These are phyloP conservation scores for Delitschia confertaspora DNA, from an alignment of 495 filamentous ascomycete species.

Conservation along the genomic window DNA sequence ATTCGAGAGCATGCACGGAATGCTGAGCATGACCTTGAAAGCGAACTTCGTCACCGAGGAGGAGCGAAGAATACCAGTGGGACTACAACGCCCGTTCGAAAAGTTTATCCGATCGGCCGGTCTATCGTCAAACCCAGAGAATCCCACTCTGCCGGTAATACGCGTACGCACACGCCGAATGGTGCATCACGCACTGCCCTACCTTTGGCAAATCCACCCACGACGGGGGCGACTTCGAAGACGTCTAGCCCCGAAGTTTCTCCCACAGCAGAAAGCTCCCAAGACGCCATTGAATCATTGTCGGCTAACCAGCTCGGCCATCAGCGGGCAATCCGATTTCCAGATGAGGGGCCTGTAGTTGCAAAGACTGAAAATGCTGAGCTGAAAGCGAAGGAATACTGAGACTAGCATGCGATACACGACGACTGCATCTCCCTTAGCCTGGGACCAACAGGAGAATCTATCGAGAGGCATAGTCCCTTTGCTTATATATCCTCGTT, in stretches of 20 bases:
- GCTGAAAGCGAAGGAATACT: neutral
- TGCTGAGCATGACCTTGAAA: conserved; percentile 3
- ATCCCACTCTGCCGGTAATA: neutral
- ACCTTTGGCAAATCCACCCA: neutral
- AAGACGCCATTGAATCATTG: neutral
- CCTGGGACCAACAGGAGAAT: no score
- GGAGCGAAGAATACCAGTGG: conserved; percentile 1
- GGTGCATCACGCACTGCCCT: no score
- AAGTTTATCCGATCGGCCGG: conserved; percentile 19
- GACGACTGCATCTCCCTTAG: no score
- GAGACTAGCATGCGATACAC: neutral
- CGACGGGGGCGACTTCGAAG: neutral
- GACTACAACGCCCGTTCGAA: neutral
- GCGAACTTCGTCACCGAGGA: conserved; percentile 1
- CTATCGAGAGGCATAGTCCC: no score
- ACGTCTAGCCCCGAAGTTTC: neutral
- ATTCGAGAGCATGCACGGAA: conserved; percentile 4
- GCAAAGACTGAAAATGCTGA: neutral
- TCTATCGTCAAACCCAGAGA: conserved; percentile 5
- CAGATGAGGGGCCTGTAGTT: conserved; percentile 10
- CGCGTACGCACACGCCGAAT: no score
- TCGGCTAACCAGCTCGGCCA: neutral
- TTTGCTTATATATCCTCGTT: no score
- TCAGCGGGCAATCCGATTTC: conserved; percentile 20
- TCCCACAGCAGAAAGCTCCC: neutral